Base-by-base conservation (phyloP, 1,284 basidiomycete genomes). In the Cryptococcus depauperatus region DNA sequence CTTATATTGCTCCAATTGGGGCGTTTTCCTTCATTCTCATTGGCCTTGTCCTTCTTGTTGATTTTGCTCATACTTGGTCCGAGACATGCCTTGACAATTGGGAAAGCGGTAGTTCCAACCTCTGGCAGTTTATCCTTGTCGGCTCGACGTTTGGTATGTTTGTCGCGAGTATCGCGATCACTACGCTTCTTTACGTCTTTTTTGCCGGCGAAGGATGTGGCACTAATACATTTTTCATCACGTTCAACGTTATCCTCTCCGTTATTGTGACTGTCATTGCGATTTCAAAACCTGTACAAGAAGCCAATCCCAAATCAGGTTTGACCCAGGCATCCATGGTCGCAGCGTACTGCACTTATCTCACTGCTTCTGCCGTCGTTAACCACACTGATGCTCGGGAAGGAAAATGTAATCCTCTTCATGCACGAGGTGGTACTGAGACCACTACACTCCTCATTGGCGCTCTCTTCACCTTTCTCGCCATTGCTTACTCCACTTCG, bases 51-150 rank as follows among this genome's bases (percentile, higher is more conserved):
- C 82, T 99, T 34, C 82, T 99, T 47, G 87, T 99, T 70, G 93
- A 99, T 75, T 97, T 98, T 66, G 95, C 93, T 0, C 95, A 99
- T 65, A 85, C 89, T 2, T 98, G 91, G 91, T 90, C 90, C 27
- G 93, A 98, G 72, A 92, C 83, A 11, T 97, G 93, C 64, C 79
- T 97, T 41, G 85, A 96, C 57, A 88, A 88, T 52, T 97, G 90
- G 90, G 92, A 96, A 68, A 79, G 81, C 48, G 82, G 82, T 5
- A 74, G 80, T 42, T 92, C 90, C 10, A 86, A 85, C 54, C 73
- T 93, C 43, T 98, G 93, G 93, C 91, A 96, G 71, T 96, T 86
- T 79, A 82, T 95, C 49, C 82, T 98, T 45, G 82, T 99, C 51
- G 84, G 87, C 16, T 91, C 88, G n/a, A 97, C 95, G 0, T 82